Conservation (phyloP, 768 basidiomycete genomes). For the Trametes punicea region DNA sequence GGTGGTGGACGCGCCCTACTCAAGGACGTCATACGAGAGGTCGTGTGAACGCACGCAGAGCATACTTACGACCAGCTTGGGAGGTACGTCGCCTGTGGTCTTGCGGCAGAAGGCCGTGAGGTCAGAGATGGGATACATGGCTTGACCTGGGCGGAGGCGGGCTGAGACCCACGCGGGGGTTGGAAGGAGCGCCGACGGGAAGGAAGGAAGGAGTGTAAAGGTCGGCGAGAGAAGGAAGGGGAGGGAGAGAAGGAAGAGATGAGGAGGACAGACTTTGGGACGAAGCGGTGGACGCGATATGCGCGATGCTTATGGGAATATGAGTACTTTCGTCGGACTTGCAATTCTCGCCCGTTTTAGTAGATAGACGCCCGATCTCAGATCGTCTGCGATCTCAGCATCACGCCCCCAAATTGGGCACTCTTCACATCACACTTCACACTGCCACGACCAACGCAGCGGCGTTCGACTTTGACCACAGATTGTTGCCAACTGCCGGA, state of each 20-base stretch:
- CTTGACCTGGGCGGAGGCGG: conserved; percentile 2
- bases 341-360: conserved; percentile 3
- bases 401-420: conserved; percentile 5
- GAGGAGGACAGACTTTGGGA: neutral
- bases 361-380: neutral
- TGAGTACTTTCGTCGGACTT: conserved; percentile 7
- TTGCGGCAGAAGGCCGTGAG: conserved; percentile 82
- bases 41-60: neutral
- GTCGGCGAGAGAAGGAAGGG: neutral
- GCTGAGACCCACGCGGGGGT: conserved; percentile 12
- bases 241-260: neutral
- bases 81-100: conserved; percentile 82
- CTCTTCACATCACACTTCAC: conserved; percentile 2
- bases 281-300: neutral
- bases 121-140: conserved; percentile 83
- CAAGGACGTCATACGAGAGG: neutral
- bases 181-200: conserved; percentile 5
- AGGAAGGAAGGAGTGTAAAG: conserved; percentile 8
- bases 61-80: conserved; percentile 76
- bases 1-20: conserved; percentile 85
- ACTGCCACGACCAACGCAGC: neutral
- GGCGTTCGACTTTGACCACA: too few species aligned
- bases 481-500: too few species aligned
- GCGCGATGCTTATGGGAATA: conserved; percentile 1
- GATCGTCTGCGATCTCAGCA: conserved; percentile 2